Conservation (phyloP, 139 green algal species). For the Coccomyxa sp. region DNA sequence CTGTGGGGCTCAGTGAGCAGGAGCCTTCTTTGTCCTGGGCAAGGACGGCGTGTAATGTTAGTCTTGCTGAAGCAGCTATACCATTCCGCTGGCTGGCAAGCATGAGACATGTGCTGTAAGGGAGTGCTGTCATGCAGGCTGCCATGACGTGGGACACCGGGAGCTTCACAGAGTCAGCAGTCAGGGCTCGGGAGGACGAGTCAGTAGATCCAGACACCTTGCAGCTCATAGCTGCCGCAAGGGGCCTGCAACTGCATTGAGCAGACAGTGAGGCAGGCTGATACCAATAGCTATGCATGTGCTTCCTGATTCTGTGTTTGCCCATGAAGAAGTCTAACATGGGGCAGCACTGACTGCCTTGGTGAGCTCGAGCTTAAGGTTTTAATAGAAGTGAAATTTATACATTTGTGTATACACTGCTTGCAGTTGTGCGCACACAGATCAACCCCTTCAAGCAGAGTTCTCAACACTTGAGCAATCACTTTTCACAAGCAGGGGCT, state of each 20-base stretch:
- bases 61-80: neutral
- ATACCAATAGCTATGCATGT: no score
- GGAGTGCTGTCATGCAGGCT: neutral
- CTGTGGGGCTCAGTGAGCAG: neutral
- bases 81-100: neutral
- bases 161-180: constrained; percentile 7
- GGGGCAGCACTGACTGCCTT: no score
- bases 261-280: no score
- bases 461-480: no score
- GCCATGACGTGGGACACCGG: constrained; percentile 6
- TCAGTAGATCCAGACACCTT: neutral
- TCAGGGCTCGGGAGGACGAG: neutral
- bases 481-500: no score
- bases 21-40: neutral
- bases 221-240: neutral
- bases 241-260: neutral
- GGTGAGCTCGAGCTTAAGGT: no score
- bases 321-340: no score
- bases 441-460: no score
- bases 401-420: no score
- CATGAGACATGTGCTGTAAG: neutral
- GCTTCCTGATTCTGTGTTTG: no score
- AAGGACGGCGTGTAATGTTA: neutral
- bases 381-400: no score
- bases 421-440: no score